Evolutionary conservation across 768 basidiomycete genomes (phyloP).

Genomic region (Phylloporus sp.): DNA sequence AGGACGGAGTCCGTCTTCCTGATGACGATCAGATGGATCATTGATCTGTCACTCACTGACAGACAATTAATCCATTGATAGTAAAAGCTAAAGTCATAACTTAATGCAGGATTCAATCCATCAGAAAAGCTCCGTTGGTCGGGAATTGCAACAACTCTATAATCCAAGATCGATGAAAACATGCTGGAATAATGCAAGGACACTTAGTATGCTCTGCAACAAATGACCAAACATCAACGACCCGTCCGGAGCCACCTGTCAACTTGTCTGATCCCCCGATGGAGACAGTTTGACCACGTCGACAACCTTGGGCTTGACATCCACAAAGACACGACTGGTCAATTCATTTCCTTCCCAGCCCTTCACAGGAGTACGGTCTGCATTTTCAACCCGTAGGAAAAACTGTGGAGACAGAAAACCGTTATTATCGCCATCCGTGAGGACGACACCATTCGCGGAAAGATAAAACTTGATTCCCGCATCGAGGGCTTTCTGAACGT

Average conservation of each 20-base stretch:
- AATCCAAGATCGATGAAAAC: neutral
- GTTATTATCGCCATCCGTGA: constrained; percentile 69
- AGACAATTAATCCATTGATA: neutral
- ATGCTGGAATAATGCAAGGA: neutral
- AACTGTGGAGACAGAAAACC: constrained; percentile 61
- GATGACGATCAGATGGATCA: neutral
- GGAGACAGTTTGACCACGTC: neutral
- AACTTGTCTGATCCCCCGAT: neutral
- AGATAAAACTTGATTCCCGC: constrained; percentile 71
- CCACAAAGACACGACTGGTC: neutral
- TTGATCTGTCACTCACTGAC: neutral
- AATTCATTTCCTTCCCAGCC: constrained; percentile 21
- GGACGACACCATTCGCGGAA: constrained; percentile 84
- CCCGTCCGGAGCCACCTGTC: neutral
- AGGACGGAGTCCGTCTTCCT: neutral
- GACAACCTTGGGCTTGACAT: constrained; percentile 1
- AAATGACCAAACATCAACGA: neutral
- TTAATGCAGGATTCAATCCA: no score
- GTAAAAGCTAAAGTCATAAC: neutral
- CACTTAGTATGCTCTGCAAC: neutral
- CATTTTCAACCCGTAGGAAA: constrained; percentile 67
- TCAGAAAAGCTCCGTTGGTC: no score
- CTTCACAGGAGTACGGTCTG: constrained; percentile 14
- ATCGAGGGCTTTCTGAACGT: constrained; percentile 65
- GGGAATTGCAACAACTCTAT: no score